Evolutionary conservation across 108 stramenopile species (phyloP).

Genomic region (Cylindrotheca closterium): DNA sequence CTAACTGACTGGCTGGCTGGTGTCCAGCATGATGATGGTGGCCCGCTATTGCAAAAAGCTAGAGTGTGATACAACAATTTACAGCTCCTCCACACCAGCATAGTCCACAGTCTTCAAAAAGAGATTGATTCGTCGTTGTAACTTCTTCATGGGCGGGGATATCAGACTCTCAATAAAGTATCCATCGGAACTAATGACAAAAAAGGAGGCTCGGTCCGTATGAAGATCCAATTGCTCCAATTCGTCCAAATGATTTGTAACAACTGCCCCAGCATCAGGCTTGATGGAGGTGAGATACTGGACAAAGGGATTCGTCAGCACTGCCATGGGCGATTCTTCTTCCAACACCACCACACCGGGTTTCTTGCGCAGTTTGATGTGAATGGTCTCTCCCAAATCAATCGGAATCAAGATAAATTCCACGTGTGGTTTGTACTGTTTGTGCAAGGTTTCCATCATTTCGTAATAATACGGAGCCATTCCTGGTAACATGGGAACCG

Average conservation of each 20-base stretch:
- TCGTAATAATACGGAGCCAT: constrained; percentile 33
- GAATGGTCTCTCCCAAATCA: constrained; percentile 21
- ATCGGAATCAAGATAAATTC: constrained; percentile 36
- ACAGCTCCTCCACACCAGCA: too few relatives aligned
- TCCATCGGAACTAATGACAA: constrained; percentile 38
- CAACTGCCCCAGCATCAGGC: constrained; percentile 18
- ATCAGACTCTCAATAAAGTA: constrained; percentile 30
- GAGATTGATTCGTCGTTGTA: constrained; percentile 19
- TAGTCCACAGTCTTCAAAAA: constrained; percentile 34
- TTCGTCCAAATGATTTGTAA: constrained; percentile 18
- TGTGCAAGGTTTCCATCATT: constrained; percentile 35
- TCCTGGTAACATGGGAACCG: constrained; percentile 23
- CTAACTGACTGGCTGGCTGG: too few relatives aligned
- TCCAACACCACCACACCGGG: constrained; percentile 28
- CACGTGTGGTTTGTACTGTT: constrained; percentile 10
- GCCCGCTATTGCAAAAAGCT: too few relatives aligned
- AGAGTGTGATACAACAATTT: too few relatives aligned
- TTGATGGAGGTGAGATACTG: constrained; percentile 20
- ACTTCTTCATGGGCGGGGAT: constrained; percentile 21
- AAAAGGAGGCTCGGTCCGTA: constrained; percentile 25
- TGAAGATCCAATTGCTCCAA: constrained; percentile 6
- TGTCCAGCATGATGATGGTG: too few relatives aligned
- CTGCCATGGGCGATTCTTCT: constrained; percentile 16
- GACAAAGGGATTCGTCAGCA: constrained; percentile 26
- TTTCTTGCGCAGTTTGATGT: constrained; percentile 9